These are phyloP conservation scores for Rubus idaeus DNA, from an alignment of 306 rosid species.

Conservation along the genomic window DNA sequence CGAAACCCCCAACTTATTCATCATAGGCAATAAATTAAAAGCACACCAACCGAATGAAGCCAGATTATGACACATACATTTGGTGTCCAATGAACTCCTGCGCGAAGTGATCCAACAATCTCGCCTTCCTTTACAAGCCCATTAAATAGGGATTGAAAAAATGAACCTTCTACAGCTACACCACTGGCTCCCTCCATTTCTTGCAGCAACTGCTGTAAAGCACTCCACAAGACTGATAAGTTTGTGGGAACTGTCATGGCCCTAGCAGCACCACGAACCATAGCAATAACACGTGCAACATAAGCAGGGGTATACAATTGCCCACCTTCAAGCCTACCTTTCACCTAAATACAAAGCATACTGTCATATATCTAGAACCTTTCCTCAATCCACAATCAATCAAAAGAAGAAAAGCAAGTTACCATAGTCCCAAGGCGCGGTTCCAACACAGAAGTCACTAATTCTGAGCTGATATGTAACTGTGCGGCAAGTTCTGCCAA, in stretches of 20 bases:
- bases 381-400: slow-evolving; percentile 19
- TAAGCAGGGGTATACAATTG: slow-evolving; percentile 97
- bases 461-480: slow-evolving; percentile 78
- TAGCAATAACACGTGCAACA: slow-evolving; percentile 82
- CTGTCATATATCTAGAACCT: slow-evolving; percentile 10
- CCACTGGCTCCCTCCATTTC: slow-evolving; percentile 85
- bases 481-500: slow-evolving; percentile 85
- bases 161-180: slow-evolving; percentile 79
- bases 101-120: slow-evolving; percentile 86
- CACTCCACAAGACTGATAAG: slow-evolving; percentile 73
- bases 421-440: slow-evolving; percentile 85
- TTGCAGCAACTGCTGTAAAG: slow-evolving; percentile 77
- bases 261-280: slow-evolving; percentile 95
- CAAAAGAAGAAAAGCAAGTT: slow-evolving; percentile 22
- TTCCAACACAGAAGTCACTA: slow-evolving; percentile 74
- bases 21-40: background rate
- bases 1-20: background rate
- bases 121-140: slow-evolving; percentile 79
- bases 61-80: slow-evolving; percentile 60
- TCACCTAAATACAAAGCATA: slow-evolving; percentile 54
- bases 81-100: slow-evolving; percentile 98
- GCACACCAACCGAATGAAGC: slow-evolving; percentile 13
- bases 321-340: slow-evolving; percentile 99
- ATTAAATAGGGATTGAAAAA: slow-evolving; percentile 85
- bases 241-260: slow-evolving; percentile 79